Percentiles rank a stretch among this genome's conserved stretches.
These are phyloP conservation scores for Colletotrichum siamense DNA, from an alignment of 2,329 filamentous ascomycete genomes.

Conservation along the genomic window DNA sequence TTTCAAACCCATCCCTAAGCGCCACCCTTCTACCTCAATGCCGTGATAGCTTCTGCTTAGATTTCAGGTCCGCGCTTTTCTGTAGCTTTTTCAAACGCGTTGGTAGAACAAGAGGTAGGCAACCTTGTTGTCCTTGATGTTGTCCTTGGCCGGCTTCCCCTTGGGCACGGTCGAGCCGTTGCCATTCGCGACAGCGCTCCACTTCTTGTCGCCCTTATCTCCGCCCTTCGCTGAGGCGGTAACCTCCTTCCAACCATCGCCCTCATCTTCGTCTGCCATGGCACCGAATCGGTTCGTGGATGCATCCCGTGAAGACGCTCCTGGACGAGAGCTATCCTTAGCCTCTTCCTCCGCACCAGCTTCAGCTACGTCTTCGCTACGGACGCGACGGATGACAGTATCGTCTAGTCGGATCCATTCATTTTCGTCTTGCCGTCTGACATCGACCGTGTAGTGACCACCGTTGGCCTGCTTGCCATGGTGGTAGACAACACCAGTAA, in stretches of 20 bases:
- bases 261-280: constrained; percentile 70
- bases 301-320: constrained; percentile 38
- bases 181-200: constrained; percentile 69
- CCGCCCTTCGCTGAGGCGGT: constrained; percentile 41
- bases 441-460: constrained; percentile 97
- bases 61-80: background rate
- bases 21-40: background rate
- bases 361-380: constrained; percentile 87
- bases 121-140: constrained; percentile 90
- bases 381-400: constrained; percentile 84
- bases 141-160: constrained; percentile 61
- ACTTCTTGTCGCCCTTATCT: constrained; percentile 70
- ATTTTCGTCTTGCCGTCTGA: constrained; percentile 89
- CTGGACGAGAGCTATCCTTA: constrained; percentile 72
- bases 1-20: background rate
- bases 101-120: constrained; percentile 98
- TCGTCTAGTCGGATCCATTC: constrained; percentile 98
- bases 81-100: constrained; percentile 56
- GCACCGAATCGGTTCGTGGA: constrained; percentile 77
- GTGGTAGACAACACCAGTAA: constrained; percentile 94
- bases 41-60: background rate
- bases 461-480: constrained; percentile 96
- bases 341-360: constrained; percentile 81
- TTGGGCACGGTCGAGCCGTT: constrained; percentile 55
- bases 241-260: constrained; percentile 87